Percentiles rank a stretch among this genome's conserved stretches.
phyloP scores from a whole-genome alignment of 805 yeast species.

The Metschnikowia matae region DNA sequence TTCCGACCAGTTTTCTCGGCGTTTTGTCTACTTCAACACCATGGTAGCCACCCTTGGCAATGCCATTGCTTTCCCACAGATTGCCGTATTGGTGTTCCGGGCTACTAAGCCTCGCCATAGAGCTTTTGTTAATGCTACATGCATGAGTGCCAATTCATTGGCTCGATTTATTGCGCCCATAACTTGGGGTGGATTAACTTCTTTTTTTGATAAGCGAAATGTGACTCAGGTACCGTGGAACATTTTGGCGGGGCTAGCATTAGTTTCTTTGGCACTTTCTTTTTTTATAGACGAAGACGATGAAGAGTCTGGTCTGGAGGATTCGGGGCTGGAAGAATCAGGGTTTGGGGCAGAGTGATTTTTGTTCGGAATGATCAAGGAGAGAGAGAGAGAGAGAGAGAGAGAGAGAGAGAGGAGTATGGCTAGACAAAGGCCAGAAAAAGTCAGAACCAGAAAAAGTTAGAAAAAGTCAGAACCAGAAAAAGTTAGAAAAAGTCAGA shows the following conservation, averaged over 20 bases:
- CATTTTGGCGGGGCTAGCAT: conserved; percentile 23
- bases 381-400: too few species aligned
- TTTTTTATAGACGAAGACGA: conserved; percentile 15
- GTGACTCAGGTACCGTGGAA: conserved; percentile 32
- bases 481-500: too few species aligned
- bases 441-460: too few species aligned
- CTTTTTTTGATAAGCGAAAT: conserved; percentile 23
- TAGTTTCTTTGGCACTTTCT: conserved; percentile 11
- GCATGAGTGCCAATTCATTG: conserved; percentile 49
- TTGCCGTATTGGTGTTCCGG: conserved; percentile 51
- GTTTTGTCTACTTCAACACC: conserved; percentile 26
- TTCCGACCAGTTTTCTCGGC: conserved; percentile 19
- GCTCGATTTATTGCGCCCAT: conserved; percentile 59
- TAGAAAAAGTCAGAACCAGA: too few species aligned
- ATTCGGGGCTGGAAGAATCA: background rate
- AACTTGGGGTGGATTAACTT: conserved; percentile 46
- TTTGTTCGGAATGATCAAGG: too few species aligned
- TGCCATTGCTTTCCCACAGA: conserved; percentile 50
- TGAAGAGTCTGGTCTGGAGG: conserved; percentile 1
- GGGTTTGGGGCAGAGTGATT: too few species aligned
- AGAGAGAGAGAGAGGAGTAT: too few species aligned
- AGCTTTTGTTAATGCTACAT: conserved; percentile 56
- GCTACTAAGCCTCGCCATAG: conserved; percentile 51
- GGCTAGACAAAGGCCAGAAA: too few species aligned
- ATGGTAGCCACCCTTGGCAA: conserved; percentile 32